Conservation (phyloP, 2,329 filamentous ascomycete species). For the Claviceps pazoutovae region DNA sequence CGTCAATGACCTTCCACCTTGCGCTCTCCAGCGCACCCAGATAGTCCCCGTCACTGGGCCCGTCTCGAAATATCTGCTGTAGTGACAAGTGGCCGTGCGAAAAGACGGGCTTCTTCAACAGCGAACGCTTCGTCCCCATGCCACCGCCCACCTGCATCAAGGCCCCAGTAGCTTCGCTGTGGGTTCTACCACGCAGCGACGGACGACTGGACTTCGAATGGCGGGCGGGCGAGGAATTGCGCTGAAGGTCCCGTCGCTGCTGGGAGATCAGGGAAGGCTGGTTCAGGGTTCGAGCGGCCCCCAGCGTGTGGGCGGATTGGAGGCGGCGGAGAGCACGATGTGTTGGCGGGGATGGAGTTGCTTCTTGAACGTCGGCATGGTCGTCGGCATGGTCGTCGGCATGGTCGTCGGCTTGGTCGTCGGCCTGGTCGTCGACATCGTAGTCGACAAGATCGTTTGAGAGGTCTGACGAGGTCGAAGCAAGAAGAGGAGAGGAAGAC, state of each 20-base stretch:
- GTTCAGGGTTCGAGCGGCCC: conserved; percentile 33
- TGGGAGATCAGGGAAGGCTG: conserved; percentile 48
- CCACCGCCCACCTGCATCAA: conserved; percentile 23
- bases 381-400: conserved; percentile 2
- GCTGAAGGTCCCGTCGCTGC: conserved; percentile 38
- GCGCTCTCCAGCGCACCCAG: conserved; percentile 53
- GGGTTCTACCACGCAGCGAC: conserved; percentile 49
- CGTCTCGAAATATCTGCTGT: conserved; percentile 67
- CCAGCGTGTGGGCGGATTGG: conserved; percentile 60
- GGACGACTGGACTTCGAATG: conserved; percentile 20
- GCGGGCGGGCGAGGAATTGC: conserved; percentile 20
- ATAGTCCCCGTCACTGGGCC: conserved; percentile 59
- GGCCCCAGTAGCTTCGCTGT: conserved; percentile 50
- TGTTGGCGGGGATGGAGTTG: conserved; percentile 48
- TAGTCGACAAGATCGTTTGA: conserved; percentile 20
- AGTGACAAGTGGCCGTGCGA: conserved; percentile 47
- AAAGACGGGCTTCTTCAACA: conserved; percentile 29
- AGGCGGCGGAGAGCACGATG: conserved; percentile 57
- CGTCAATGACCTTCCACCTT: conserved; percentile 58
- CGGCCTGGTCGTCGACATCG: no score
- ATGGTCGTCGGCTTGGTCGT: conserved; percentile 18
- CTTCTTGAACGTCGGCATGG: conserved; percentile 30
- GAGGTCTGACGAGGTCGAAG: conserved; percentile 1
- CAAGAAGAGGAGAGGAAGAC: not conserved
- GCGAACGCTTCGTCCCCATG: conserved; percentile 21